Conservation (phyloP, 202 grass and related monocot genomes). For the Schoenoplectus tabernaemontani region DNA sequence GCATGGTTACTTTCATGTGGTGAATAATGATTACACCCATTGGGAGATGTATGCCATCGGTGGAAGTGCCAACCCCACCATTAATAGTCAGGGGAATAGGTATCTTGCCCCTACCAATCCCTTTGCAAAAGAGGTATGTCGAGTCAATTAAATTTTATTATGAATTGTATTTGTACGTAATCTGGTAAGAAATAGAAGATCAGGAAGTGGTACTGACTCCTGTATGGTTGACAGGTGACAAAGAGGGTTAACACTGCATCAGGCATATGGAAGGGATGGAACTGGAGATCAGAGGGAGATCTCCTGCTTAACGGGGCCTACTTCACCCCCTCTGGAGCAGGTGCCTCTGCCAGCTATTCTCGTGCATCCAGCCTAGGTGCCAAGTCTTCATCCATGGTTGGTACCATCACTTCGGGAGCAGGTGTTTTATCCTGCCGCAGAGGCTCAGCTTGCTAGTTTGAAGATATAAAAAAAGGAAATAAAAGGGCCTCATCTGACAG, state of each 20-base stretch:
- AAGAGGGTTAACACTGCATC: slow-evolving; percentile 57
- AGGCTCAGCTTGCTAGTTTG: slow-evolving; percentile 49
- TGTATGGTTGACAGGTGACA: slow-evolving; percentile 38
- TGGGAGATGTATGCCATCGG: slow-evolving; percentile 97
- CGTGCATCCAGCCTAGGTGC: slow-evolving; percentile 75
- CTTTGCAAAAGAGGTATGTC: slow-evolving; percentile 60
- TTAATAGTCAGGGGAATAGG: slow-evolving; percentile 92
- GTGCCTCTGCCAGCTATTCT: slow-evolving; percentile 75
- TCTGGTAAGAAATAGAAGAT: not conserved
- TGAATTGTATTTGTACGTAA: not conserved
- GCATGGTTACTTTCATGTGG: slow-evolving; percentile 82
- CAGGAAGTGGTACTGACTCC: not conserved
- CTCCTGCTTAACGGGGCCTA: slow-evolving; percentile 73
- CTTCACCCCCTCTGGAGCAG: slow-evolving; percentile 65
- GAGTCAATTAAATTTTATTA: not conserved
- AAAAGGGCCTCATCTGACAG: slow-evolving; percentile 28
- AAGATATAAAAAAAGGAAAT: slow-evolving; percentile 49
- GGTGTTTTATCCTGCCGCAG: slow-evolving; percentile 47
- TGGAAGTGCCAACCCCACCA: slow-evolving; percentile 73
- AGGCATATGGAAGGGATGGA: slow-evolving; percentile 59
- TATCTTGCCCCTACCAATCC: slow-evolving; percentile 69
- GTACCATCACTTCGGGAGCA: slow-evolving; percentile 50
- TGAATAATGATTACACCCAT: slow-evolving; percentile 92
- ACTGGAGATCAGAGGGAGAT: slow-evolving; percentile 89
- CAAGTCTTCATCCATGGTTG: slow-evolving; percentile 83